Conservation (phyloP, 106 monocot species). For the Dendrobium officinale region DNA sequence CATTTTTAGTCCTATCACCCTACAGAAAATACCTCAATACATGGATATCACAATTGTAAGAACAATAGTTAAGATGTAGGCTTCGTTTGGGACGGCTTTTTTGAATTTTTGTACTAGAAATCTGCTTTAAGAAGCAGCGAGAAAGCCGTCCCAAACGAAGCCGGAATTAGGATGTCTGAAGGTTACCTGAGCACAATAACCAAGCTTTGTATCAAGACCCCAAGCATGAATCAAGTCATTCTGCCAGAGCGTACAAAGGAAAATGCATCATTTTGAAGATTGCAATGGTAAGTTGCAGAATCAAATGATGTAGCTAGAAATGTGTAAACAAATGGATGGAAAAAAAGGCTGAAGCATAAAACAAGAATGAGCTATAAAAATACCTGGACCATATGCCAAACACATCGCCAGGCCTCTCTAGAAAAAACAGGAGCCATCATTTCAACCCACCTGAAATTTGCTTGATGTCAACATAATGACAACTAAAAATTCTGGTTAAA, state of each 20-base stretch:
- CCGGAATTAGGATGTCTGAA: background rate
- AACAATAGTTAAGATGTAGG: conserved; percentile 1
- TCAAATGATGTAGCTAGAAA: background rate
- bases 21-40: conserved; percentile 14
- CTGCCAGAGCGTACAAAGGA: conserved; percentile 20
- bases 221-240: conserved; percentile 94
- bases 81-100: too few species aligned
- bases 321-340: background rate
- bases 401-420: conserved; percentile 66
- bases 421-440: conserved; percentile 86
- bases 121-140: too few species aligned
- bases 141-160: too few species aligned
- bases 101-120: too few species aligned
- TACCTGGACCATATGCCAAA: conserved; percentile 74
- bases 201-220: conserved; percentile 83
- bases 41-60: background rate
- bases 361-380: background rate
- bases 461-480: background rate
- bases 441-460: conserved; percentile 55
- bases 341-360: background rate
- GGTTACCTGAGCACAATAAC: conserved; percentile 78
- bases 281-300: background rate
- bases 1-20: conserved; percentile 49
- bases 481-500: background rate
- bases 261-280: background rate